These are phyloP conservation scores for Clavariopsis aquatica DNA, from an alignment of 495 filamentous ascomycete genomes.

Conservation along the genomic window DNA sequence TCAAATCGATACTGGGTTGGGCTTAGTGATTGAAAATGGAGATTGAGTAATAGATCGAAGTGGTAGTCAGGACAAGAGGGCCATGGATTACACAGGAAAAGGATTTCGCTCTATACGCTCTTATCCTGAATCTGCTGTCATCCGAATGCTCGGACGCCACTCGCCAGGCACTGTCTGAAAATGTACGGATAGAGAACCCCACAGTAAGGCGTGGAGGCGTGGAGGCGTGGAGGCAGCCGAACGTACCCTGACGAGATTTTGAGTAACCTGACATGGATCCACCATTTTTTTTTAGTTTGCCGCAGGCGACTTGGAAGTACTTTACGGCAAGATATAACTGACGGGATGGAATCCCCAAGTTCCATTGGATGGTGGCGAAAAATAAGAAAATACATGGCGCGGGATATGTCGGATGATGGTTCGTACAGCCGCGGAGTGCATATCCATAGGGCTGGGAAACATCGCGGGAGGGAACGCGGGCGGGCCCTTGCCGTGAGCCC, in stretches of 20 bases:
- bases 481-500: background rate
- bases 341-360: background rate
- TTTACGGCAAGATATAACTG: background rate
- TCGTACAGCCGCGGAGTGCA: too few species aligned
- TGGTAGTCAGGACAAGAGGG: too few species aligned
- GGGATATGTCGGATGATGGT: constrained; percentile 8
- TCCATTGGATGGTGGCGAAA: background rate
- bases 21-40: too few species aligned
- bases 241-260: background rate
- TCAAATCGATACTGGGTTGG: too few species aligned
- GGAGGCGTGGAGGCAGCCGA: background rate
- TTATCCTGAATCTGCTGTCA: too few species aligned
- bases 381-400: constrained; percentile 5
- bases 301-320: background rate
- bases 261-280: constrained; percentile 3
- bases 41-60: too few species aligned
- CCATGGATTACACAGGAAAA: too few species aligned
- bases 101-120: too few species aligned
- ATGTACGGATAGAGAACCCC: background rate
- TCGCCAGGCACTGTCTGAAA: too few species aligned
- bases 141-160: too few species aligned
- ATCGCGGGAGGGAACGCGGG: constrained; percentile 4
- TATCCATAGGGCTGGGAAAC: constrained; percentile 4
- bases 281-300: too few species aligned
- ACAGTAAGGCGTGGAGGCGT: background rate